These are phyloP conservation scores for Leccinellum albellum DNA, from an alignment of 768 basidiomycete species.

Conservation along the genomic window DNA sequence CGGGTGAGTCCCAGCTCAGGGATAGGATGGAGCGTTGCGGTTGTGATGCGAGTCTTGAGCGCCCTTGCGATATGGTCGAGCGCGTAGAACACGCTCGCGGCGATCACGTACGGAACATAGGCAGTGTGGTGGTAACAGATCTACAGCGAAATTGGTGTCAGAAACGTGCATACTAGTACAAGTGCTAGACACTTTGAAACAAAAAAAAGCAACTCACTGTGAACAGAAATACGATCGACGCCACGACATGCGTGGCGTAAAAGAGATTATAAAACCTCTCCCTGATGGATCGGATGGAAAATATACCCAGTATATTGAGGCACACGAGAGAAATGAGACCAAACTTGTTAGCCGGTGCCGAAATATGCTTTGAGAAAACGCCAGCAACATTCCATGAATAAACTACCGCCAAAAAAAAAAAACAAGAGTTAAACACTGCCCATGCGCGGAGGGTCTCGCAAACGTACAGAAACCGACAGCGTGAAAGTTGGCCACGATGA, in stretches of 20 bases:
- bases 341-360: constrained; percentile 37
- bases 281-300: constrained; percentile 57
- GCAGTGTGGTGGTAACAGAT: constrained; percentile 49
- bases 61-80: constrained; percentile 59
- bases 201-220: constrained; percentile 40
- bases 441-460: not conserved
- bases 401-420: constrained; percentile 35
- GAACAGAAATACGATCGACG: constrained; percentile 52
- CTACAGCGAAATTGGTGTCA: constrained; percentile 15
- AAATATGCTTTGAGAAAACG: constrained; percentile 35
- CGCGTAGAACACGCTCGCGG: constrained; percentile 46
- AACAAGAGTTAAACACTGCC: not conserved
- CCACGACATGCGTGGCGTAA: constrained; percentile 55
- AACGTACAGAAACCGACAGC: constrained; percentile 52
- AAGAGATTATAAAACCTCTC: constrained; percentile 64
- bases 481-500: constrained; percentile 58
- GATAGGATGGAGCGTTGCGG: constrained; percentile 57
- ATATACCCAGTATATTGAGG: constrained; percentile 54
- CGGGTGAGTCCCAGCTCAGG: constrained; percentile 63
- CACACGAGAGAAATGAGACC: constrained; percentile 52
- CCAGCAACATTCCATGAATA: constrained; percentile 53
- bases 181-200: too few species aligned
- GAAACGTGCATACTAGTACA: not conserved
- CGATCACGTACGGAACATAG: constrained; percentile 53
- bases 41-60: constrained; percentile 62